Evolutionary conservation across 2,329 filamentous ascomycete species (phyloP).

Genomic region (Dactylellina sp.): DNA sequence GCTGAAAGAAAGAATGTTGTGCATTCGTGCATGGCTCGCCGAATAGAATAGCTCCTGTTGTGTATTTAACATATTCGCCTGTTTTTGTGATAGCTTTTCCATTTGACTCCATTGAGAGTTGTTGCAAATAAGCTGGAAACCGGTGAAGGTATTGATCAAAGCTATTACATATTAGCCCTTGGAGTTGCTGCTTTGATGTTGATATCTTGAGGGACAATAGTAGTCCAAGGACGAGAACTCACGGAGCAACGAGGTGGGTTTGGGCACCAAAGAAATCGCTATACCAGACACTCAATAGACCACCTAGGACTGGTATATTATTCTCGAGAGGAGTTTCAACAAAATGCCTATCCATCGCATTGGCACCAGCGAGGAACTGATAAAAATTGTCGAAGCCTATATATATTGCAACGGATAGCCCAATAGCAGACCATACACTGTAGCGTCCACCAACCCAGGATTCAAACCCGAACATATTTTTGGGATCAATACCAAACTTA

Average conservation of each 20-base stretch:
- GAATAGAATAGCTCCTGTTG: conserved; percentile 93
- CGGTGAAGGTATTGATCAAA: conserved; percentile 99
- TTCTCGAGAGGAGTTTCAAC: conserved; percentile 86
- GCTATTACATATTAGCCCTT: conserved; percentile 64
- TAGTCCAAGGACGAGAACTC: conserved; percentile 64
- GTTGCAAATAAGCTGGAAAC: conserved; percentile 98
- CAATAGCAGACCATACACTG: conserved; percentile 99
- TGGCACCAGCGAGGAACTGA: conserved; percentile 91
- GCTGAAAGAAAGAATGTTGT: conserved; percentile 99
- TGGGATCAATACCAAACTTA: conserved; percentile 98
- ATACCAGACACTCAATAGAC: conserved; percentile 97
- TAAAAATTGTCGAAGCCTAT: conserved; percentile 98
- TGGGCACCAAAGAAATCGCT: conserved; percentile 98
- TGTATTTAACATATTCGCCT: conserved; percentile 92
- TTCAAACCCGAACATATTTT: conserved; percentile 99
- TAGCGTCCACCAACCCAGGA: conserved; percentile 99
- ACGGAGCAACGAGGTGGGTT: conserved; percentile 96
- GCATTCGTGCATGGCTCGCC: conserved; percentile 99
- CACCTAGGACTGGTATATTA: conserved; percentile 93
- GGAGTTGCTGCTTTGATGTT: neutral
- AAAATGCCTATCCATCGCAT: conserved; percentile 99
- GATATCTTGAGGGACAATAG: neutral
- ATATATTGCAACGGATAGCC: conserved; percentile 91
- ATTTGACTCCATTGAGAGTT: conserved; percentile 99
- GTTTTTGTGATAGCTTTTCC: conserved; percentile 95